A percentile compares a stretch with the other conserved stretches of the same genome.
These are phyloP conservation scores for Erysimum cheiri DNA, from an alignment of 441 rosid genomes.

Conservation along the genomic window DNA sequence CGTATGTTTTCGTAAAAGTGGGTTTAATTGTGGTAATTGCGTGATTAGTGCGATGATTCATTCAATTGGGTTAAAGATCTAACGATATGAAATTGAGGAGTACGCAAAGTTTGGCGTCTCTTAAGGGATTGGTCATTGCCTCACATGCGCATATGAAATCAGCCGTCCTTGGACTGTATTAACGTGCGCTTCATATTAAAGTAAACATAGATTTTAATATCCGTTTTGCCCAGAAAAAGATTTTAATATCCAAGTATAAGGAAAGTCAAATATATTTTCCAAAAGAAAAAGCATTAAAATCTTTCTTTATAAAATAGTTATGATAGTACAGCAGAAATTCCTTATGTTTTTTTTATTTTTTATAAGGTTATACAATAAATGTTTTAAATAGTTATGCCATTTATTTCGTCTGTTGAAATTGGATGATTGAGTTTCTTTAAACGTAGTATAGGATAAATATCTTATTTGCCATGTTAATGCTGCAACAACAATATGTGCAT, in stretches of 20 bases:
- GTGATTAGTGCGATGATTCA: constrained; percentile 18
- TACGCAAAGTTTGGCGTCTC: constrained; percentile 51
- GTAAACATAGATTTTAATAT: constrained; percentile 14
- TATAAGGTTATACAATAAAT: no score
- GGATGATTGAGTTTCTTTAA: constrained; percentile 11
- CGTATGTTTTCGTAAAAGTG: constrained; percentile 4
- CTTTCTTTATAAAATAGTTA: neutral
- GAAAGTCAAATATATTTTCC: constrained; percentile 29
- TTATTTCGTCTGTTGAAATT: neutral
- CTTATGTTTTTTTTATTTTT: neutral
- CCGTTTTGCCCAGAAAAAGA: no score
- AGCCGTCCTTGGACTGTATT: constrained; percentile 40
- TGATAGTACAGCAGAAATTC: neutral
- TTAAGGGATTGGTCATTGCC: constrained; percentile 45
- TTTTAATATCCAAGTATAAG: no score
- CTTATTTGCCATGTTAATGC: neutral
- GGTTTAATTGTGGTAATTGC: constrained; percentile 14
- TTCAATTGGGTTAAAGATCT: neutral
- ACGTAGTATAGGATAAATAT: neutral
- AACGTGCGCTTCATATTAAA: constrained; percentile 49
- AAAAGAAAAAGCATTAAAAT: neutral
- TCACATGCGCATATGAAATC: constrained; percentile 45
- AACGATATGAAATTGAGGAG: constrained; percentile 28
- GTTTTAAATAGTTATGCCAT: neutral
- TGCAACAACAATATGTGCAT: constrained; percentile 6